Base-by-base conservation (phyloP, 164 flowering plant species). In the Chimonanthus praecox region DNA sequence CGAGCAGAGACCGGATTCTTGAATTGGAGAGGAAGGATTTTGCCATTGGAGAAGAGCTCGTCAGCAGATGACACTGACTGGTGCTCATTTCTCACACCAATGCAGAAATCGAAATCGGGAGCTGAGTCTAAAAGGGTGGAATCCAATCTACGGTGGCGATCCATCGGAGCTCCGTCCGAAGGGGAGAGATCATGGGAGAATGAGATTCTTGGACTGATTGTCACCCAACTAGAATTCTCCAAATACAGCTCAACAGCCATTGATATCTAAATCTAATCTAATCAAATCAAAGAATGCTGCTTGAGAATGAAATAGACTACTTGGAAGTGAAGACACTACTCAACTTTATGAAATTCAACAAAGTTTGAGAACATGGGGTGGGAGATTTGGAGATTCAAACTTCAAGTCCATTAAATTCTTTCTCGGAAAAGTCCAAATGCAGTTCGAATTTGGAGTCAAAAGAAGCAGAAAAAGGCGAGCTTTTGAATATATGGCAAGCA, bases 11-110 rank as follows among this genome's bases (percentile, higher is more conserved):
- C 45, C 21, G 45, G 61, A 70, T 81, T 84, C 78, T 81, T 85
- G 69, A 83, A 78, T 66, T 84, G 71, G 63, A 73, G 54, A 4
- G 97, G 91, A 4, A 86, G 85, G 78, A 92, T 84, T 73, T 84
- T 89, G 46, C 97, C 97, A 67, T 89, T 77, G 75, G 87, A 85
- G 82, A 90, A 92, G 50, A 92, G 89, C 79, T 92, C 94, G 62
- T 92, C 94, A 0, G 97, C 97, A 9, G 60, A 11, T 0, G 86
- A 74, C 6, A 86, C 82, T 4, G 84, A 68, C 48, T 88, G 84
- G 60, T 82, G 84, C 48, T 65, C 68, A 43, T 76, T 79, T 70
- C 67, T 74, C n/a, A 74, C 73, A 71, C 74, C 67, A 9, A 85
- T 49, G 84, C 84, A 83, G 92, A 90, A 89, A 65, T 90, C 84